Conservation (phyloP, 2,329 filamentous ascomycete genomes). For the Zymoseptoria ardabiliae region DNA sequence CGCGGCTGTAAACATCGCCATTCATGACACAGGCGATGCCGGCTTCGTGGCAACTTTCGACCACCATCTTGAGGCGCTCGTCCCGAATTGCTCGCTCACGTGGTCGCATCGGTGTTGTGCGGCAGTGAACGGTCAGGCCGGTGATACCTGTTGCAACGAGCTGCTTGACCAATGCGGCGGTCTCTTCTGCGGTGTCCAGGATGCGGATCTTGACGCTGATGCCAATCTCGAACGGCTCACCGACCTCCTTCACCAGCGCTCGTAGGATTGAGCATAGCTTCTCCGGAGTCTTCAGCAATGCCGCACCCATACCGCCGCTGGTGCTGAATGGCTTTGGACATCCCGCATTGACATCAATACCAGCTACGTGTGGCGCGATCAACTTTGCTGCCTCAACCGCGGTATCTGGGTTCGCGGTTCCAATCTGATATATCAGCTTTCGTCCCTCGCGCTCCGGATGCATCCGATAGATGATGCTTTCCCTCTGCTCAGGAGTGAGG, state of each 20-base stretch:
- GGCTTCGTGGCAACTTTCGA: conserved; percentile 67
- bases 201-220: conserved; percentile 96
- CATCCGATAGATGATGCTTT: conserved; percentile 73
- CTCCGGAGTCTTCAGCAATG: conserved; percentile 77
- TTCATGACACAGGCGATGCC: conserved; percentile 95
- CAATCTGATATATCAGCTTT: conserved; percentile 83
- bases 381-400: conserved; percentile 79
- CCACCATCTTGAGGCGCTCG: conserved; percentile 78
- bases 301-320: conserved; percentile 89
- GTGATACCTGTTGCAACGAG: conserved; percentile 85
- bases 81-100: conserved; percentile 73
- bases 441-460: conserved; percentile 69
- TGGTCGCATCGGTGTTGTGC: conserved; percentile 91
- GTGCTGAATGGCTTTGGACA: conserved; percentile 97
- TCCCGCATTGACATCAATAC: conserved; percentile 96
- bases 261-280: conserved; percentile 75
- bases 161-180: conserved; percentile 66
- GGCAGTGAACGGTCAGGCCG: conserved; percentile 87
- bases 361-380: conserved; percentile 78
- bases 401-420: conserved; percentile 72
- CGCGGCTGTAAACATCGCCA: conserved; percentile 73
- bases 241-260: conserved; percentile 71
- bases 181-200: conserved; percentile 67
- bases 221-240: conserved; percentile 72
- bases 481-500: conserved; percentile 42